Evolutionary conservation across 352 stramenopile genomes (phyloP).

Genomic region (Phytophthora idaei): DNA sequence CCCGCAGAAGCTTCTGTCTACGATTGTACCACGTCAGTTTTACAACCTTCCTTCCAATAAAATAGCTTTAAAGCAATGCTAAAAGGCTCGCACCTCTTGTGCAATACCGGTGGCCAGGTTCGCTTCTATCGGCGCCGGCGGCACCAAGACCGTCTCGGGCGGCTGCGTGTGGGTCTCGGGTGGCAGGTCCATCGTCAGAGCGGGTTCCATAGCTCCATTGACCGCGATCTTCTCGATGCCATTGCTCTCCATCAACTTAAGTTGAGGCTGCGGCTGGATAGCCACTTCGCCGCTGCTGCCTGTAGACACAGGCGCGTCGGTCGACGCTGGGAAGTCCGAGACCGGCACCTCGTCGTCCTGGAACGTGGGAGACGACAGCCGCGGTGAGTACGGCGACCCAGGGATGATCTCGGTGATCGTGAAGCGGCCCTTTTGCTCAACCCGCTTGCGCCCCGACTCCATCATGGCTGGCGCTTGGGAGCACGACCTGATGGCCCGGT

Average conservation of each 20-base stretch:
- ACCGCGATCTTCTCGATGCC: neutral
- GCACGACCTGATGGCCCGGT: conserved; percentile 1
- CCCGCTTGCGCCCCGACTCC: conserved; percentile 50
- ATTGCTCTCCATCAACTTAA: conserved; percentile 5
- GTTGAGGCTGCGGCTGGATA: conserved; percentile 20
- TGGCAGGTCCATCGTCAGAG: conserved; percentile 19
- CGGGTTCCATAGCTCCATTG: neutral
- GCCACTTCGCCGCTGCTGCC: conserved; percentile 20
- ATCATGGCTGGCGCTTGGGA: conserved; percentile 23
- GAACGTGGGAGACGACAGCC: conserved; percentile 26
- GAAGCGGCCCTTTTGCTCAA: conserved; percentile 81
- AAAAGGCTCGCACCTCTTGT: conserved; percentile 17
- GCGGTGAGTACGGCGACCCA: conserved; percentile 51
- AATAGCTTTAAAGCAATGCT: conserved; percentile 2
- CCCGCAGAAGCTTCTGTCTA: conserved; percentile 28
- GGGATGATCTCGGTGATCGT: conserved; percentile 83
- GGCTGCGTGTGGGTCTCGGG: conserved; percentile 27
- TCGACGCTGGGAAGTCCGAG: conserved; percentile 13
- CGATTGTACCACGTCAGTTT: conserved; percentile 14
- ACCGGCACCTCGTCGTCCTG: conserved; percentile 26
- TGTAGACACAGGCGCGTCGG: conserved; percentile 15
- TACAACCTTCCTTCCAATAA: neutral
- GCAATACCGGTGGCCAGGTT: conserved; percentile 3
- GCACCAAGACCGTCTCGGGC: conserved; percentile 20
- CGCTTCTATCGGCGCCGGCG: conserved; percentile 10